Base-by-base conservation (phyloP, 2,329 filamentous ascomycete species). In the Pseudogymnoascus sp. region DNA sequence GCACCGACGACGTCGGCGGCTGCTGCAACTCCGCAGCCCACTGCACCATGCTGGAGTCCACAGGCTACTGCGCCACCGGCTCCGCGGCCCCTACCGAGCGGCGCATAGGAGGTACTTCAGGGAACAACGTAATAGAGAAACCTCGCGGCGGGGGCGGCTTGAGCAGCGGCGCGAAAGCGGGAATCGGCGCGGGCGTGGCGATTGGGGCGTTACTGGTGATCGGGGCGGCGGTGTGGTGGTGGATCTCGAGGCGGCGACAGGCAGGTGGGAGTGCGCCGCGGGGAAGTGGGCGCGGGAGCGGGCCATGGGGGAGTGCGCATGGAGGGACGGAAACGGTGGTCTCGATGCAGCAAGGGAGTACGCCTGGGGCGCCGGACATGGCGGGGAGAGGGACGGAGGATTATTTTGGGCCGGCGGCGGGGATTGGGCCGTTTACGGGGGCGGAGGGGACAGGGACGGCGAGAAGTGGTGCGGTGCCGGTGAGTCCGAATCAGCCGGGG, bases 111-210 rank as follows among this genome's bases (percentile, higher is more conserved):
- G 66, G 73, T 3, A 67, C 69, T 23, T 69, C 75, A 11, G 65
- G 73, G 18, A 72, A 72, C 1, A 70, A 71, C 0, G 67, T 74
- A 2, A 65, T 67, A 4, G 61, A 66, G 11, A 38, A 60, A 11
- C 62, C 61, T 14, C 7, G 4, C 44, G 53, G 25, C 25, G 62
- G 61, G 6, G 44, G 44, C 2, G 71, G 71, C 2, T 70, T 84
- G 5, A 80, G 80, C 1, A 71, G 76, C 1, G 82, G 80, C 0
- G 83, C 82, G 2, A 84, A 81, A 68, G 82, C 81, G 0, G 84
- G 84, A 2, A 81, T 87, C n/a, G 83, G 79, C 5, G 75, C 81
- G 0, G 84, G 82, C 16, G 78, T 81, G 3, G 77, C 80, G 1
- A 70, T 82, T 0, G 80, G 74, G 28, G 76, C 74, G 1, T 74